Evolutionary conservation across 306 rosid genomes (phyloP), one percentile per base, ranked within the genome.

Genomic region (Casuarina equisetifolia): DNA sequence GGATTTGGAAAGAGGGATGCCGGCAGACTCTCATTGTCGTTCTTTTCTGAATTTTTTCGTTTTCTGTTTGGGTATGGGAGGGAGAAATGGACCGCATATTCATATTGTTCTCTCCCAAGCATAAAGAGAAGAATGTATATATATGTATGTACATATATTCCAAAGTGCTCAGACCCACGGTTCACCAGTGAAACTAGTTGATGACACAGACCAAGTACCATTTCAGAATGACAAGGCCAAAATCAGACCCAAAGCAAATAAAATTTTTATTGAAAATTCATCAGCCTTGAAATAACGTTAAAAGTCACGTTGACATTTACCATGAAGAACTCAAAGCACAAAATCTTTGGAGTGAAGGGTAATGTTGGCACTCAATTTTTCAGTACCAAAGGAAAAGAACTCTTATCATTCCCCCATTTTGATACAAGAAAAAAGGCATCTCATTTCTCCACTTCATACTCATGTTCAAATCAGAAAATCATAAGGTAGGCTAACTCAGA

Each of bases 331-430:
- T 66, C 69, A 79, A 76, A 40, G 73, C 64, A 78, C 74, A 51
- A 54, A 50, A 83, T 69, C 80, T 68, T 82, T 75, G 6, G 75
- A 44, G 69, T 54, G 74, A 84, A 75, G 63, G 71, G 53, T 69
- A 75, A 69, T 72, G 73, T 70, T 75, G 76, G 78, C 78, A 82
- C 82, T 85, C 81, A 74, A 59, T 55, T 86, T 69, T 43, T 79
- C 74, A 73, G 58, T 73, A 81, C 78, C 82, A 70, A 54, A 73
- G 49, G 45, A 44, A 69, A 77, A 79, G 70, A 79, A 85, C 75
- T 74, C 69, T 71, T 71, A 72, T 80, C 72, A 54, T 83, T 77
- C 80, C 77, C 71, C 72, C 75, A 67, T 79, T 69, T 62, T 57
- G 80, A 70, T 35, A 48, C 11, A 51, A 74, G 70, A 74, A 74